A percentile compares a stretch with the other conserved stretches of the same genome.
These are phyloP conservation scores for Syzygium aromaticum DNA, from an alignment of 345 rosid species.

Conservation along the genomic window DNA sequence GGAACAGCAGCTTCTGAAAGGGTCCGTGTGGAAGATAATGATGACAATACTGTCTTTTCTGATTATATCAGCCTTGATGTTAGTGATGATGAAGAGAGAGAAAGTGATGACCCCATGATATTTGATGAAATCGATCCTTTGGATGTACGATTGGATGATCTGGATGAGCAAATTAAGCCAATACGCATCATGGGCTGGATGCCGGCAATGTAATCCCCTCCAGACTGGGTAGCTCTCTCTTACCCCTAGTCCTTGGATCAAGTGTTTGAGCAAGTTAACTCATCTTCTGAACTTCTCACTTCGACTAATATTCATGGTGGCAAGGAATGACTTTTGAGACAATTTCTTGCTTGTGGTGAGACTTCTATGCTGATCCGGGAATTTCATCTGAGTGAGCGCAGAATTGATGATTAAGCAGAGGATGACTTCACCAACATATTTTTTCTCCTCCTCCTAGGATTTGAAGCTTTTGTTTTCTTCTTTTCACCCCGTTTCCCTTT, in stretches of 20 bases:
- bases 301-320: background rate
- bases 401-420: background rate
- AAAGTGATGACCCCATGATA: conserved; percentile 4
- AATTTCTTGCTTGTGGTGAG: background rate
- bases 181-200: conserved; percentile 31
- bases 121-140: conserved; percentile 11
- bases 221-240: background rate
- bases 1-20: conserved; percentile 23
- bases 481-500: background rate
- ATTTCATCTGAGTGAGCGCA: background rate
- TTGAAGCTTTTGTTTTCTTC: background rate
- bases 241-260: background rate
- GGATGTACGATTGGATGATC: conserved; percentile 25
- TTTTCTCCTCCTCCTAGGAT: background rate
- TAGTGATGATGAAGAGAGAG: conserved; percentile 39
- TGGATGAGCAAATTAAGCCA: conserved; percentile 53
- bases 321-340: background rate
- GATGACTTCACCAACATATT: background rate
- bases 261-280: background rate
- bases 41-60: conserved; percentile 7
- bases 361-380: background rate
- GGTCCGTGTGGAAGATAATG: conserved; percentile 5
- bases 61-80: conserved; percentile 49
- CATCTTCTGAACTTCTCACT: background rate
- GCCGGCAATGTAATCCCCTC: background rate